A percentile compares a stretch with the other conserved stretches of the same genome.
Evolutionary conservation across 2,329 filamentous ascomycete species (phyloP).

Genomic region (Neopestalotiopsis clavispora): DNA sequence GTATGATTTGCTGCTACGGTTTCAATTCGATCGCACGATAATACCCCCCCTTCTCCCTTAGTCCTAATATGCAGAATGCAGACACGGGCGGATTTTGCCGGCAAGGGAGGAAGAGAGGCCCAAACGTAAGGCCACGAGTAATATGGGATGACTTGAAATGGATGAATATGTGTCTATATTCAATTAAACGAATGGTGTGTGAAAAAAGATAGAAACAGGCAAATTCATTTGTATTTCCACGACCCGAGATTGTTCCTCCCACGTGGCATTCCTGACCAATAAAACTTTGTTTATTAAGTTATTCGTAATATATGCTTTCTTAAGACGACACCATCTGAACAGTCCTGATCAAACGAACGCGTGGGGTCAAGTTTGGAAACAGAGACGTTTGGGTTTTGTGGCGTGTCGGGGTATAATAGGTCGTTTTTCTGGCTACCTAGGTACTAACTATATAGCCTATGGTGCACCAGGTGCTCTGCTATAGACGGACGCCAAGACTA

Average conservation of each 20-base stretch:
- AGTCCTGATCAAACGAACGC: not conserved
- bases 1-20: no score
- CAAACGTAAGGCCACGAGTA: no score
- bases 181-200: not conserved
- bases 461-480: not conserved
- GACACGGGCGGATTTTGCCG: no score
- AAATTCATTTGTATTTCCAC: not conserved
- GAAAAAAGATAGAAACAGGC: not conserved
- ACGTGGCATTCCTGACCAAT: not conserved
- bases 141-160: no score
- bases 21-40: no score
- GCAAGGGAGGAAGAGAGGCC: no score
- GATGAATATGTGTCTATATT: no score
- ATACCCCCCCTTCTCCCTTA: no score
- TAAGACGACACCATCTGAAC: not conserved
- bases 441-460: not conserved
- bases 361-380: not conserved
- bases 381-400: not conserved
- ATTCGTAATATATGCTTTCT: not conserved
- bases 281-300: not conserved
- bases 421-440: not conserved
- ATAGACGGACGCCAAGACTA: not conserved
- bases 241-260: not conserved
- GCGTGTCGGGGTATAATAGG: not conserved
- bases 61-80: no score